phyloP scores from a whole-genome alignment of 805 yeast species.

The Cyberlindnera mycetangii region DNA sequence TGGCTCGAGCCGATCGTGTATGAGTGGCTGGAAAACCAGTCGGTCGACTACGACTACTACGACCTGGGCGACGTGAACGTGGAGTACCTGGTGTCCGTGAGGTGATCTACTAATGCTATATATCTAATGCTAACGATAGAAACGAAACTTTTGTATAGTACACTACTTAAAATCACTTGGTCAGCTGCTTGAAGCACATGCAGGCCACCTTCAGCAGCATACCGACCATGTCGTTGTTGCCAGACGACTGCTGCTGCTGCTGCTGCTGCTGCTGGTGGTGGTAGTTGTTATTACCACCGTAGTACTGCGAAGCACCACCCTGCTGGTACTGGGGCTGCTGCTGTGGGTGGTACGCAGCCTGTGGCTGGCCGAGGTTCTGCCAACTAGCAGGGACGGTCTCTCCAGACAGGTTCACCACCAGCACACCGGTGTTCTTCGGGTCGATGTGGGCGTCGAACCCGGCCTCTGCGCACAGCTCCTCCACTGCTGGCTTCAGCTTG shows the following conservation, averaged over 20 bases:
- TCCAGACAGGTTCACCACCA: slow-evolving; percentile 61
- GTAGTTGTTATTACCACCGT: slow-evolving; percentile 17
- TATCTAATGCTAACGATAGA: not conserved
- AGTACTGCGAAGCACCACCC: slow-evolving; percentile 16
- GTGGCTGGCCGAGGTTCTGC: slow-evolving; percentile 27
- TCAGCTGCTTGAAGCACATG: slow-evolving; percentile 32
- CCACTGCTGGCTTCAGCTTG: slow-evolving; percentile 87
- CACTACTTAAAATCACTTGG: slow-evolving; percentile 11
- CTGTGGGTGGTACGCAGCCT: slow-evolving; percentile 19
- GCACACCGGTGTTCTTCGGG: slow-evolving; percentile 73
- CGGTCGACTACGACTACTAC: slow-evolving; percentile 26
- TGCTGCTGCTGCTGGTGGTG: slow-evolving; percentile 18
- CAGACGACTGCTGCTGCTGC: slow-evolving; percentile 17
- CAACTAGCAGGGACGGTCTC: slow-evolving; percentile 43
- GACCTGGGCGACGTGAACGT: slow-evolving; percentile 18
- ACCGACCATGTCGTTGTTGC: slow-evolving; percentile 15
- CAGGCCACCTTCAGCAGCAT: slow-evolving; percentile 32
- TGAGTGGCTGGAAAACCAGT: slow-evolving; percentile 15
- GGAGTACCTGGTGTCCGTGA: slow-evolving; percentile 14
- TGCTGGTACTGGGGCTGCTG: slow-evolving; percentile 22
- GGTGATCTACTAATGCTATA: not conserved
- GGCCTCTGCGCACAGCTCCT: slow-evolving; percentile 67
- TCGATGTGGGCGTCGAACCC: slow-evolving; percentile 61
- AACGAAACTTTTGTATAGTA: not conserved
- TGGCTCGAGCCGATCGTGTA: slow-evolving; percentile 17